Conservation (phyloP, 371 early-diverging fungal genomes). For the Phascolomyces articulosus region DNA sequence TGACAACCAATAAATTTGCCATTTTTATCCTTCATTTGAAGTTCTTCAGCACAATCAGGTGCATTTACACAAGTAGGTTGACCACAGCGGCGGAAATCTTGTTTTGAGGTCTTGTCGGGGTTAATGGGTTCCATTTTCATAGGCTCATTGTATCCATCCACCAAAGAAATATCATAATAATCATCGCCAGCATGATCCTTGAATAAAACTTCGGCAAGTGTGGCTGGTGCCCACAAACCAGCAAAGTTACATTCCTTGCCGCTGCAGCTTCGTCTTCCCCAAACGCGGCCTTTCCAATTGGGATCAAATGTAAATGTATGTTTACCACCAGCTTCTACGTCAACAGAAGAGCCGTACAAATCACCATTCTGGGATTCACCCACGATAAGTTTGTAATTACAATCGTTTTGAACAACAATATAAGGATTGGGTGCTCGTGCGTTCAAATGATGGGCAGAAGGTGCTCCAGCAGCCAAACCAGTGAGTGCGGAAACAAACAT, state of each 20-base stretch:
- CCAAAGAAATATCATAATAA: constrained; percentile 40
- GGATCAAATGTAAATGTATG: constrained; percentile 16
- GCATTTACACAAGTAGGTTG: constrained; percentile 26
- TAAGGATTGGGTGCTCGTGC: constrained; percentile 5
- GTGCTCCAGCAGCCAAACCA: constrained; percentile 13
- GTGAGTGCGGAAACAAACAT: background rate
- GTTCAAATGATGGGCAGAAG: background rate
- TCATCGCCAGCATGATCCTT: constrained; percentile 23
- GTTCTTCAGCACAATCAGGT: constrained; percentile 33
- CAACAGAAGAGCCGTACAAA: constrained; percentile 11
- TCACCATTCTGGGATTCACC: constrained; percentile 22
- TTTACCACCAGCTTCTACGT: constrained; percentile 12
- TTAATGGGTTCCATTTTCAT: constrained; percentile 33
- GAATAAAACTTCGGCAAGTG: constrained; percentile 39
- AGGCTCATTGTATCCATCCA: constrained; percentile 40
- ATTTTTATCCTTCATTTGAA: constrained; percentile 23
- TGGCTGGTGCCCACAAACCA: constrained; percentile 29
- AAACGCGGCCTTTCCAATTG: constrained; percentile 47
- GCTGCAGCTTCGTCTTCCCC: constrained; percentile 40
- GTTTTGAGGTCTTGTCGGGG: constrained; percentile 5
- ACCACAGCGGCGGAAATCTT: constrained; percentile 34
- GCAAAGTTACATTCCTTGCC: constrained; percentile 32
- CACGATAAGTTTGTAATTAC: constrained; percentile 15
- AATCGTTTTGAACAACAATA: constrained; percentile 18
- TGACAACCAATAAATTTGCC: constrained; percentile 37